Evolutionary conservation across 306 rosid genomes (phyloP).

Genomic region (Ormosia emarginata): DNA sequence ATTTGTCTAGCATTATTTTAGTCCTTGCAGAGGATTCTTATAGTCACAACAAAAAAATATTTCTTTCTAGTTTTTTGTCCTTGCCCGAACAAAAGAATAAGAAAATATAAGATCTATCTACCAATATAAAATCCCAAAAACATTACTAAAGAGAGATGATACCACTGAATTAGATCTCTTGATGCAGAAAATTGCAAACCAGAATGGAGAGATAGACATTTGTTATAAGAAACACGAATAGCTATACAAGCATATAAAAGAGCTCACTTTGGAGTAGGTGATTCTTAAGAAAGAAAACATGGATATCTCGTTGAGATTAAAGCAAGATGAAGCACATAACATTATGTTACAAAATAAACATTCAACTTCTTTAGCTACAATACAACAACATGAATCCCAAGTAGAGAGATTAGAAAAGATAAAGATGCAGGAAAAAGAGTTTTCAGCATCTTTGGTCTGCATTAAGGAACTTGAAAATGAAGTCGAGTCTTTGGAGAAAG

Average conservation of each 20-base stretch:
- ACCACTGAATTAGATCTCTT: constrained; percentile 45
- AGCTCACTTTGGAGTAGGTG: constrained; percentile 57
- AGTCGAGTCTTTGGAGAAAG: too few relatives aligned
- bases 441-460: constrained; percentile 55
- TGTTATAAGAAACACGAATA: constrained; percentile 48
- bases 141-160: constrained; percentile 1
- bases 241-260: constrained; percentile 55
- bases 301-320: constrained; percentile 60
- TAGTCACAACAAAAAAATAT: too few relatives aligned
- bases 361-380: constrained; percentile 56
- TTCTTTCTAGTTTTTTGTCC: too few relatives aligned
- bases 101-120: constrained; percentile 58
- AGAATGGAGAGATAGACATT: constrained; percentile 60
- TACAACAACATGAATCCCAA: constrained; percentile 75
- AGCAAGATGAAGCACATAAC: constrained; percentile 47
- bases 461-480: not conserved
- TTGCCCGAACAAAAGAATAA: constrained; percentile 58
- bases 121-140: constrained; percentile 21
- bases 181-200: constrained; percentile 51
- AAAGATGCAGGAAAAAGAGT: constrained; percentile 58
- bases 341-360: constrained; percentile 49
- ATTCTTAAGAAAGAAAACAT: constrained; percentile 69
- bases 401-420: constrained; percentile 64
- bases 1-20: too few relatives aligned
- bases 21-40: too few relatives aligned